These are phyloP conservation scores for Solanum aculeatissimum DNA, from an alignment of 305 asterid species.

Conservation along the genomic window DNA sequence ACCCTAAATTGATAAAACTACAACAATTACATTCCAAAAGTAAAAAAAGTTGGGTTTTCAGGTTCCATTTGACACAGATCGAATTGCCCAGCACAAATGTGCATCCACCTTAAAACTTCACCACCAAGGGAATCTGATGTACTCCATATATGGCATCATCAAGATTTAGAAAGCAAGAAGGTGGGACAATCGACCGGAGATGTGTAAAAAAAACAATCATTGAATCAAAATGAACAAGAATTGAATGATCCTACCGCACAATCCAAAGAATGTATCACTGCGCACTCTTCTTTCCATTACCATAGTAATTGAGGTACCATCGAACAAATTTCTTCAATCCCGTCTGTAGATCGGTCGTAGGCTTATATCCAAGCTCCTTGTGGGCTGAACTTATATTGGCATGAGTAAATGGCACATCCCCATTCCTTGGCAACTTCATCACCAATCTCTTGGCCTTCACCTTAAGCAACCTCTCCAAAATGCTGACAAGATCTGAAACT, in stretches of 20 bases:
- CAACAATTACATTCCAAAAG: slow-evolving; percentile 5
- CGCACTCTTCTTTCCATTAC: slow-evolving; percentile 58
- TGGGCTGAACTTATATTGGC: slow-evolving; percentile 82
- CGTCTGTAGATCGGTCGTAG: slow-evolving; percentile 71
- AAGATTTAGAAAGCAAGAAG: slow-evolving; percentile 20
- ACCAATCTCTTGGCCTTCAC: slow-evolving; percentile 65
- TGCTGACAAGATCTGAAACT: slow-evolving; percentile 75
- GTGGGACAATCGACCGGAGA: slow-evolving; percentile 19
- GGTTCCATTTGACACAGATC: slow-evolving; percentile 2
- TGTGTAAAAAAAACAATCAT: slow-evolving; percentile 42
- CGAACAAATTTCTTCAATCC: slow-evolving; percentile 89
- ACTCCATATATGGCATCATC: slow-evolving; percentile 30
- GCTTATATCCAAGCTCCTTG: slow-evolving; percentile 80
- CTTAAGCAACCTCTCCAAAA: slow-evolving; percentile 75
- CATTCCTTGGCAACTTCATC: slow-evolving; percentile 85
- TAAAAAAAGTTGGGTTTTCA: background rate
- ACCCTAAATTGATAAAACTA: slow-evolving; percentile 6
- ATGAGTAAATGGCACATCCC: slow-evolving; percentile 86
- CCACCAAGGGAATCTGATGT: slow-evolving; percentile 40
- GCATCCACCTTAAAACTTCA: slow-evolving; percentile 27
- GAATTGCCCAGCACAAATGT: slow-evolving; percentile 9
- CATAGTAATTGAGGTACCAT: slow-evolving; percentile 80
- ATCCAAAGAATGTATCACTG: slow-evolving; percentile 49
- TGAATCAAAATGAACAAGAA: slow-evolving; percentile 65
- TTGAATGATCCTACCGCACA: slow-evolving; percentile 48